These are phyloP conservation scores for Theobroma cacao DNA, from an alignment of 345 rosid species.

Conservation along the genomic window DNA sequence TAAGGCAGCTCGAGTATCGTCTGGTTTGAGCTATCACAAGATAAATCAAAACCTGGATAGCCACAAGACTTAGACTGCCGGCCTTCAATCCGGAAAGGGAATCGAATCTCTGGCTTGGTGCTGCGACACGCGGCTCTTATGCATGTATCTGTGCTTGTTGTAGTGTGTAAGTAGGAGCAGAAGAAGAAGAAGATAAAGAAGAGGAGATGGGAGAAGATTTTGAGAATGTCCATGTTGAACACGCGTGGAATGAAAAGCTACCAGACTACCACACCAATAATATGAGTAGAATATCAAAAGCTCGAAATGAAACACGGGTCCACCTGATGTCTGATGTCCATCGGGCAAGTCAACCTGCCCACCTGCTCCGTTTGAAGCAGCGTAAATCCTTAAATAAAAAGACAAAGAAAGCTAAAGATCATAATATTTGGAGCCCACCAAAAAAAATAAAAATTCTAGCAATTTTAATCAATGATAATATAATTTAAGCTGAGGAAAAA, in stretches of 20 bases:
- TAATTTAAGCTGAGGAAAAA: too few relatives aligned
- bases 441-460: too few relatives aligned
- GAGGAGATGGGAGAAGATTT: background rate
- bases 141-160: conserved; percentile 6
- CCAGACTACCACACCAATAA: background rate
- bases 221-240: background rate
- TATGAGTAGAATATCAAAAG: background rate
- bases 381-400: background rate
- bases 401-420: too few relatives aligned
- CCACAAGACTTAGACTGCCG: conserved; percentile 8
- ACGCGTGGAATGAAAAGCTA: background rate
- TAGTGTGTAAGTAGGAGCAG: background rate
- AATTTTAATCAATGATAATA: too few relatives aligned
- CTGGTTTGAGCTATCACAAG: background rate
- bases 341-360: background rate
- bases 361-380: background rate
- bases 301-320: background rate
- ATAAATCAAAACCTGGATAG: conserved; percentile 5
- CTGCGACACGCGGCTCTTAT: background rate
- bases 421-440: too few relatives aligned
- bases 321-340: background rate
- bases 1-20: background rate
- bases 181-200: background rate
- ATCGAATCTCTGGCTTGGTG: background rate
- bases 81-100: conserved; percentile 5